These are phyloP conservation scores for Neurospora africana DNA, from an alignment of 495 filamentous ascomycete genomes.

Conservation along the genomic window DNA sequence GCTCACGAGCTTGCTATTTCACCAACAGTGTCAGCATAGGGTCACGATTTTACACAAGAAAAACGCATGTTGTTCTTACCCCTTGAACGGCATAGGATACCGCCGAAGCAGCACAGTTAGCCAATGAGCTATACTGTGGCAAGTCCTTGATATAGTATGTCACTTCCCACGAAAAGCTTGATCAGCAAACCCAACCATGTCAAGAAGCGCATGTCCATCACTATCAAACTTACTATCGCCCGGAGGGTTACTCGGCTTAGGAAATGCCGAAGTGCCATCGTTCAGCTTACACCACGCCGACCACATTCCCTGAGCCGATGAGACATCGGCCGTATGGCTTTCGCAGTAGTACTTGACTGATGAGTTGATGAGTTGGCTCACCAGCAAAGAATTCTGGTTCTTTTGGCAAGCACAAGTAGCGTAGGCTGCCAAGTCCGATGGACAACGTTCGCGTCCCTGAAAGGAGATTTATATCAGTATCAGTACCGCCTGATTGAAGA, in stretches of 20 bases:
- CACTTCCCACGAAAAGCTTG: slow-evolving; percentile 16
- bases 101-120: slow-evolving; percentile 31
- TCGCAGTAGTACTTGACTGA: slow-evolving; percentile 31
- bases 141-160: slow-evolving; percentile 42
- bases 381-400: slow-evolving; percentile 31
- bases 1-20: slow-evolving; percentile 22
- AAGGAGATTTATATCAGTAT: not conserved
- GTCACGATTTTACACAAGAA: not conserved
- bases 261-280: slow-evolving; percentile 35
- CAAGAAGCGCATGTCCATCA: not conserved
- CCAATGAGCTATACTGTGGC: slow-evolving; percentile 31
- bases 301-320: slow-evolving; percentile 38
- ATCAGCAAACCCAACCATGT: slow-evolving; percentile 2
- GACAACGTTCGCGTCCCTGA: slow-evolving; percentile 25
- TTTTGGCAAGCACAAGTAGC: slow-evolving; percentile 39
- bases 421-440: slow-evolving; percentile 27
- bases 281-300: slow-evolving; percentile 37
- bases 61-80: slow-evolving; percentile 15
- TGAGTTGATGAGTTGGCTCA: slow-evolving; percentile 29
- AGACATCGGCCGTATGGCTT: slow-evolving; percentile 28
- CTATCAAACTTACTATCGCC: slow-evolving; percentile 28
- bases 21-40: slow-evolving; percentile 2
- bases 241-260: slow-evolving; percentile 30
- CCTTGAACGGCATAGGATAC: slow-evolving; percentile 29
- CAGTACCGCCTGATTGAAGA: not conserved